A percentile compares a stretch with the other conserved stretches of the same genome.
These are phyloP conservation scores for Garcia nutans DNA, from an alignment of 345 rosid species.

Conservation along the genomic window DNA sequence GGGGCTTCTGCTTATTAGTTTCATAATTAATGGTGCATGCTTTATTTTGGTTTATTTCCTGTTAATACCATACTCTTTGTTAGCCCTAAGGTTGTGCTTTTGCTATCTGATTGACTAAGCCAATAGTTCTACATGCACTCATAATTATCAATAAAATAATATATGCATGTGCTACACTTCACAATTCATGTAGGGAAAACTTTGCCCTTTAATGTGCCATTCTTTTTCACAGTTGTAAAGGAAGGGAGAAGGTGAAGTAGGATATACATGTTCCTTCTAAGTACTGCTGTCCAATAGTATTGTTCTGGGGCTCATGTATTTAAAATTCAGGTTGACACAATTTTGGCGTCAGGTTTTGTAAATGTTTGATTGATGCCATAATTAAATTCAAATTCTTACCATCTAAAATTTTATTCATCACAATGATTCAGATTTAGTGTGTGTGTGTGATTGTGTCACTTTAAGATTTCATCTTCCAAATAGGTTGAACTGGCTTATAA, in stretches of 20 bases:
- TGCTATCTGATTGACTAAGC: not conserved
- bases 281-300: not conserved
- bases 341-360: not conserved
- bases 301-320: not conserved
- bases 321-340: not conserved
- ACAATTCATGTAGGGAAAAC: not conserved
- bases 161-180: not conserved
- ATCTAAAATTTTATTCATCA: not conserved
- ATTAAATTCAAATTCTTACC: not conserved
- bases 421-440: not conserved
- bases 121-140: not conserved
- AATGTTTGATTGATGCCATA: not conserved
- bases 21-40: not conserved
- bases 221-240: not conserved
- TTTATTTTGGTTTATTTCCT: not conserved
- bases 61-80: not conserved
- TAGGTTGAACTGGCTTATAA: not conserved
- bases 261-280: slow-evolving; percentile 5
- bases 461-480: not conserved
- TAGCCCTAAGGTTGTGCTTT: not conserved
- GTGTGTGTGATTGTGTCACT: no score
- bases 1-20: no score
- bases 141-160: not conserved
- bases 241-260: not conserved
- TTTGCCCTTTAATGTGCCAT: not conserved